Base-by-base conservation (phyloP, 495 filamentous ascomycete species). In the Podospora appendiculata region DNA sequence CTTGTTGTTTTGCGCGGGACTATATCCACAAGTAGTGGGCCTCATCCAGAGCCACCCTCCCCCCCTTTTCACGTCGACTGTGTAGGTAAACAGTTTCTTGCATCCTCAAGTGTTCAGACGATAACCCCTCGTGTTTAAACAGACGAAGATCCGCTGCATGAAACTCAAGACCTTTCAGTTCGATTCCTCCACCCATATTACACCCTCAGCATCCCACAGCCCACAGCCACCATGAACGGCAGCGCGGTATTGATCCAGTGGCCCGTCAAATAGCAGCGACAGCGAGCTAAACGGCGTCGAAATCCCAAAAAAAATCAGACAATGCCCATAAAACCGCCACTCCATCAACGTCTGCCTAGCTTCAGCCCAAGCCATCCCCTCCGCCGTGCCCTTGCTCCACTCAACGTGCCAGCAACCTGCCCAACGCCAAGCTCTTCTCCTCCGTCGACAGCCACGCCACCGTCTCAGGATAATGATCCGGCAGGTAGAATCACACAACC, bases 201-300 rank as follows among this genome's bases (percentile, higher is more conserved):
- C 18, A 72, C 7, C 52, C 65, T 62, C 48, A 73, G 51, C 2
- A 61, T 35, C 2, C 68, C 45, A 38, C 65, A 67, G 4, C 68
- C 69, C 0, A 56, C 58, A 2, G 65, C 61, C 1, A 72, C 70
- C 47, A 72, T 54, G 33, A 73, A 65, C 16, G 72, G 49, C 9
- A 73, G 47, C 7, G 57, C 70, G 1, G 68, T 65, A 51, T 75
- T 73, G 14, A 64, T 64, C 70, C 69, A 75, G 52, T 71, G 81
- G 1, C 82, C 83, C 0, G 82, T 87, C 3, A 82, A 81, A 63
- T 84, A 87, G 1, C 6, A 89, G 71, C 0, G 82, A 84, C 4
- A 88, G 74, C 17, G 79, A 85, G 36, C 78, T 81, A 51, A 88
- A 87, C 3, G 86, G 85, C 0, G 80, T 73, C 0, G 80, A 82